Base-by-base conservation (phyloP, 805 yeast species). In the Lipomyces starkeyi region DNA sequence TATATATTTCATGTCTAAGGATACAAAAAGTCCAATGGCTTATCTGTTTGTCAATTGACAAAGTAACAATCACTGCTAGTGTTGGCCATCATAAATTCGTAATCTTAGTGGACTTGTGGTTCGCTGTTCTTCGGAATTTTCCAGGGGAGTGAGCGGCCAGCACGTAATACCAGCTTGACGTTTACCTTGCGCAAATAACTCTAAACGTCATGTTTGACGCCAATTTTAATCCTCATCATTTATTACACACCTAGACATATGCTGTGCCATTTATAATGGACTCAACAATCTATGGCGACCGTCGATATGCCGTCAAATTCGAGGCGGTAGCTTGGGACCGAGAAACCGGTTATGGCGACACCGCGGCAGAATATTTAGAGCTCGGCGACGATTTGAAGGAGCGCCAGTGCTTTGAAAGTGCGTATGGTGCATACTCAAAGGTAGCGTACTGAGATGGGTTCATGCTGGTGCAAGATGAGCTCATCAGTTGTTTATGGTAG, bases 361-460 rank as follows among this genome's bases (percentile, higher is more conserved):
- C n/a, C 8, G 20, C 22, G 20, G 9, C 49, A 43, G 22, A 56
- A 8, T 62, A 62, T 40, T n/a, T 25, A 9, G 56, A 56, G 5
- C 25, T 29, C 17, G 53, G 60, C 20, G 47, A 55, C 13, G 20
- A 9, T 14, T 25, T 62, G 52, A 22, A 43, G 14, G 27, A 62
- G 17, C 47, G 35, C 4, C 49, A 55, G 13, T 34, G 32, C 8
- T 55, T 56, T 29, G 64, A 62, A 29, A 62, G 64, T 49, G 59
- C 64, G 49, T 62, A 62, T 40, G 64, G 57, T 29, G 60, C 64
- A 25, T 25, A 27, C 37, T 22, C 59, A 56, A 62, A 62, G 56
- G 64, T 62, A 62, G n/a, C 20, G n/a, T 11, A 25, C 43, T 17
- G n/a, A 9, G 3, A 2, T 1, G 17, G n/a, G 14, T 25, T 37